Evolutionary conservation across 106 monocot species (phyloP), one percentile per base, ranked within the genome.

Genomic region (Acorus gramineus): DNA sequence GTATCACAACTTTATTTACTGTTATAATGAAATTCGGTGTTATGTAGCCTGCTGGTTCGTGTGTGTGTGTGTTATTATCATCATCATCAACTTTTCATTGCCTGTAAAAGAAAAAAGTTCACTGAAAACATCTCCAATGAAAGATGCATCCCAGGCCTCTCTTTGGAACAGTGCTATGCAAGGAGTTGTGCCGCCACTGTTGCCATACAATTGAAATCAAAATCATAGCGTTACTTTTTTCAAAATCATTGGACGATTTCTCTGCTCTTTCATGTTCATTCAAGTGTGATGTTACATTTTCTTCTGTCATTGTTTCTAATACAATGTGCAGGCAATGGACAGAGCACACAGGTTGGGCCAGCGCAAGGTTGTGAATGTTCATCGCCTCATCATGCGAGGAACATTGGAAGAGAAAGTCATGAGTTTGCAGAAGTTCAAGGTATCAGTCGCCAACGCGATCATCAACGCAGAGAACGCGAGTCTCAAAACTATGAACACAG

Each of bases 321-420:
- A 50, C 28, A 28, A 28, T 5, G 64, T 63, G 60, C 68, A 98
- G 98, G 98, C 98, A 48, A 98, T 98, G 92, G 98, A 98, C 65
- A 79, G 92, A 65, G 98, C 91, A 13, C 95, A 96, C 52, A 75
- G 95, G 62, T 13, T 96, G 69, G 95, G 95, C 11, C 95, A 96
- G 73, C 86, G 81, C 10, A 98, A 88, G 71, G 98, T 98, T 65
- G 92, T 98, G 13, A 88, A 89, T 56, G 88, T 98, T 43, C 98
- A 98, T 70, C 84, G 98, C 11, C 82, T 98, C 66, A 98, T 98
- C 62, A 98, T 98, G 98, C 81, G 92, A 61, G 98, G 92, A 4
- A 92, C 92, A 7, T 64, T 98, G 64, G 98, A 98, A 78, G 98
- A 98, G 79, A 92, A 92, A 76, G 85, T 98, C 28, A 98, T 98